Conservation (phyloP, 257 asterid species). For the Ocimum tenuiflorum region DNA sequence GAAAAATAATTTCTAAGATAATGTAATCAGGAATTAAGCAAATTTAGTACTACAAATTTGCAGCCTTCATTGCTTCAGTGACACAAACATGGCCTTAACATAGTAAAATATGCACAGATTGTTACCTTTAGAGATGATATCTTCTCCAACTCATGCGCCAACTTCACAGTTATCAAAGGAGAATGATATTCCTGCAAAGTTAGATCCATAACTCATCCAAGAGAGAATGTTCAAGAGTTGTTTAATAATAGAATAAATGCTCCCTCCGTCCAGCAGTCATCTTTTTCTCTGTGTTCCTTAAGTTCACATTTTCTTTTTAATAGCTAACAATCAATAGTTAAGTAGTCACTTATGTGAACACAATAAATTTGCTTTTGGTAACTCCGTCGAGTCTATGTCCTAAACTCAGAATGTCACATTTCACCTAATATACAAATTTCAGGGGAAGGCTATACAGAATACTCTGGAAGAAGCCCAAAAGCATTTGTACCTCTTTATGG, state of each 20-base stretch:
- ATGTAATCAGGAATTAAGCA: neutral
- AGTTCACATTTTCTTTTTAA: neutral
- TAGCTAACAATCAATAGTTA: neutral
- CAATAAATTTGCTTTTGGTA: neutral
- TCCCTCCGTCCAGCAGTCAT: neutral
- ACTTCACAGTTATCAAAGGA: slow-evolving; percentile 62
- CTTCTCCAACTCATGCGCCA: slow-evolving; percentile 74
- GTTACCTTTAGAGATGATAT: slow-evolving; percentile 73
- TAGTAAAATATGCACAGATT: neutral
- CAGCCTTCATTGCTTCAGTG: neutral
- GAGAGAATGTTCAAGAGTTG: neutral
- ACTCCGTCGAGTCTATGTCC: neutral
- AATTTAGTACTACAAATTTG: neutral
- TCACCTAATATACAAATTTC: neutral
- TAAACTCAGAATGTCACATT: neutral
- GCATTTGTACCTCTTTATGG: slow-evolving; percentile 51
- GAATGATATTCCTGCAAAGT: slow-evolving; percentile 46
- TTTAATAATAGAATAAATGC: slow-evolving; percentile 10
- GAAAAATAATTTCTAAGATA: neutral
- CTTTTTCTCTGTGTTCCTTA: neutral
- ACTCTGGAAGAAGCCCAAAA: slow-evolving; percentile 2
- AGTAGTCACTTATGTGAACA: neutral
- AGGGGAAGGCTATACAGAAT: slow-evolving; percentile 1
- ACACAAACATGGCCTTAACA: neutral
- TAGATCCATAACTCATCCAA: slow-evolving; percentile 13